phyloP scores from a whole-genome alignment of 176 grass and related monocot species.

The Rhipidocladum racemiflorum region DNA sequence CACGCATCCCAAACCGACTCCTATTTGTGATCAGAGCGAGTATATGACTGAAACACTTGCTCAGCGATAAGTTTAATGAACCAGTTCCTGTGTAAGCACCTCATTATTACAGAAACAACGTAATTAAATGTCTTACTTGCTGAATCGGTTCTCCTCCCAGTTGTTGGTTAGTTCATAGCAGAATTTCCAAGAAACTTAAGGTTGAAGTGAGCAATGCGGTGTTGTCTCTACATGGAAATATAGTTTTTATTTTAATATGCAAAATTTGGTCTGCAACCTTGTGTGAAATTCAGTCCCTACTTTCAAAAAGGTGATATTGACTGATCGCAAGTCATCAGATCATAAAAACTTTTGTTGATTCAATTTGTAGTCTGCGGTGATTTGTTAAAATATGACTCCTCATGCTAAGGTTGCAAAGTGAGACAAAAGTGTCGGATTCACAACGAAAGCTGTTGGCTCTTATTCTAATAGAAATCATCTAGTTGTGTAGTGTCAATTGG shows the following conservation, averaged over 20 bases:
- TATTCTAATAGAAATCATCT: neutral
- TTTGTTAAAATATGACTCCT: neutral
- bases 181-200: neutral
- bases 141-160: neutral
- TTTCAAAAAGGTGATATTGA: neutral
- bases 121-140: neutral
- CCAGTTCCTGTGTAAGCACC: neutral
- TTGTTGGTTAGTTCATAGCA: neutral
- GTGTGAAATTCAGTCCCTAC: neutral
- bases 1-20: too few species aligned
- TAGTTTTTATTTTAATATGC: neutral
- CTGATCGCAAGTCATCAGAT: neutral
- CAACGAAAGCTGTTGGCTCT: neutral
- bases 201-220: neutral
- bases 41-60: conserved; percentile 4
- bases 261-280: neutral
- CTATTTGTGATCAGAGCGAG: too few species aligned
- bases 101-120: neutral
- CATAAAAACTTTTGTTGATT: neutral
- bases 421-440: neutral
- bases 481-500: neutral
- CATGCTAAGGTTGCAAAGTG: neutral
- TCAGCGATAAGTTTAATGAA: neutral
- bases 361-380: neutral
- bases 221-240: neutral